phyloP scores from a whole-genome alignment of 106 monocot species.

The Ottelia alismoides region DNA sequence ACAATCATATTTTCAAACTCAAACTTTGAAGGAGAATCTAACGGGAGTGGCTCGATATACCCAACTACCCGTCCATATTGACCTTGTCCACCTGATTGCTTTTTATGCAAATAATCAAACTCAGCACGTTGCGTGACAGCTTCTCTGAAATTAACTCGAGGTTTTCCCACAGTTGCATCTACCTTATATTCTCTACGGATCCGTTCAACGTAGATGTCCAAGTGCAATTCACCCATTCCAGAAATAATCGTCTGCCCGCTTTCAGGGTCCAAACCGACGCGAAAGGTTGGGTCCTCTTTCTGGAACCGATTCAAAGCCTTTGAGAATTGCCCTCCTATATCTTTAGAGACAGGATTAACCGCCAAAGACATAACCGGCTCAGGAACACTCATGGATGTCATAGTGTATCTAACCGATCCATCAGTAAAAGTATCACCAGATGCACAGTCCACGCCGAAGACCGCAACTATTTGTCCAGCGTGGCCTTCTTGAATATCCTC shows the following conservation, averaged over 20 bases:
- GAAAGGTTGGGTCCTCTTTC: constrained; percentile 95
- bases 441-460: constrained; percentile 99
- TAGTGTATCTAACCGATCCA: constrained; percentile 89
- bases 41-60: constrained; percentile 88
- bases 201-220: constrained; percentile 98
- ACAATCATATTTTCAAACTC: constrained; percentile 96
- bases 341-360: constrained; percentile 92
- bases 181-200: constrained; percentile 97
- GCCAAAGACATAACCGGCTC: constrained; percentile 99
- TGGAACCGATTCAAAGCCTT: constrained; percentile 97
- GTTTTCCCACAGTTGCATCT: constrained; percentile 90
- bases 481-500: constrained; percentile 98
- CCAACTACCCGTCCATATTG: constrained; percentile 97
- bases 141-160: constrained; percentile 94
- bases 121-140: constrained; percentile 77
- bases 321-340: constrained; percentile 98
- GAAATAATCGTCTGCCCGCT: constrained; percentile 99
- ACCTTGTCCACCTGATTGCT: constrained; percentile 96
- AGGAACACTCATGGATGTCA: constrained; percentile 99
- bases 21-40: constrained; percentile 56
- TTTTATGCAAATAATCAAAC: constrained; percentile 98
- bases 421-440: constrained; percentile 99
- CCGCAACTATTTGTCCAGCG: constrained; percentile 98
- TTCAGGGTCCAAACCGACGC: constrained; percentile 92
- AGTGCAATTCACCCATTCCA: constrained; percentile 97